Evolutionary conservation across 768 basidiomycete genomes (phyloP).

Genomic region (Russula brevipes): DNA sequence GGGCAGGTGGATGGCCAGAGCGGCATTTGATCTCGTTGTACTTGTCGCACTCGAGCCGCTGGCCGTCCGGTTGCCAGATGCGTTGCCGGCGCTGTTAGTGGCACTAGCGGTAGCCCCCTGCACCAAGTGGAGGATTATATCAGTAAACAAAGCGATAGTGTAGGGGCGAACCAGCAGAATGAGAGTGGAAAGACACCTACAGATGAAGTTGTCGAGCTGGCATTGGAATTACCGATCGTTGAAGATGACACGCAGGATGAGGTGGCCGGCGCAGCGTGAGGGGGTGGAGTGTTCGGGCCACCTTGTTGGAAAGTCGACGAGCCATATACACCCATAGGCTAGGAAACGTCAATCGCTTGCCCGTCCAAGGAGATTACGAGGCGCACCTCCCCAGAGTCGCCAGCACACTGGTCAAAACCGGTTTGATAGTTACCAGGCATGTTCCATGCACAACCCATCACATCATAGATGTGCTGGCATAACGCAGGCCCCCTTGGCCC

Average conservation of each 20-base stretch:
- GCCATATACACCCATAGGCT: conserved; percentile 69
- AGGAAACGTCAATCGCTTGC: not conserved
- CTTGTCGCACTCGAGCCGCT: not conserved
- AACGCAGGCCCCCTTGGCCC: conserved; percentile 44
- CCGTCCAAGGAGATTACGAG: not conserved
- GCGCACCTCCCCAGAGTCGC: conserved; percentile 46
- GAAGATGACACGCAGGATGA: conserved; percentile 52
- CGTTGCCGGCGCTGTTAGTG: not conserved
- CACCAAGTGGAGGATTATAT: not conserved
- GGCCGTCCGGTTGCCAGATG: not conserved
- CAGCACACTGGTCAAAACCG: conserved; percentile 43
- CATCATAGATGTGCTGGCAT: conserved; percentile 58
- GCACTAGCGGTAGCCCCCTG: not conserved
- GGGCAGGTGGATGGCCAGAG: not conserved
- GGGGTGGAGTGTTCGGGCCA: conserved; percentile 46
- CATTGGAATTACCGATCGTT: conserved; percentile 46
- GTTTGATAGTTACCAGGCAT: conserved; percentile 46
- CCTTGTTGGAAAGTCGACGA: conserved; percentile 65
- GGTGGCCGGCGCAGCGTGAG: conserved; percentile 54
- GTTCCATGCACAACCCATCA: conserved; percentile 58
- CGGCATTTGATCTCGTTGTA: conserved; percentile 2
- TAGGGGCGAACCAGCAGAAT: not conserved
- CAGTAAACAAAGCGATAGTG: not conserved
- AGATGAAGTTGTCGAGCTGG: not conserved
- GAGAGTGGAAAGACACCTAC: not conserved